Evolutionary conservation across 2,329 filamentous ascomycete genomes (phyloP).

Genomic region (Aurifilum marmelostoma): DNA sequence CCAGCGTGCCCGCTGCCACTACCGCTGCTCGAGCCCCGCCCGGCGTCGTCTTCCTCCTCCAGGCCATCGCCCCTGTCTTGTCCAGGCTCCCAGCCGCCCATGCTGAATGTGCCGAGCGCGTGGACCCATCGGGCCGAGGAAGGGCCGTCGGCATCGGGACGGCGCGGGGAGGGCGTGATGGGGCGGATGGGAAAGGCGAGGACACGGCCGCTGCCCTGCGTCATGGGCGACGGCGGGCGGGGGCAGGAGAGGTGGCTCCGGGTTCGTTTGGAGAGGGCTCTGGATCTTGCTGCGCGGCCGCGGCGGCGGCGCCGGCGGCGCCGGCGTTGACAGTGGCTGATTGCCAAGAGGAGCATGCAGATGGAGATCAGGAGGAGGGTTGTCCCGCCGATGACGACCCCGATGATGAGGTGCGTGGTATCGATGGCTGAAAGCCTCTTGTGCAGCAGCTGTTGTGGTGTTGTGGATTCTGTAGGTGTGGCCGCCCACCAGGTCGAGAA

Average conservation of each 20-base stretch:
- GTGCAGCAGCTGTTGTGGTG: background rate
- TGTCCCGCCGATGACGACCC: slow-evolving; percentile 18
- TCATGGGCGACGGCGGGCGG: background rate
- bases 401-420: slow-evolving; percentile 19
- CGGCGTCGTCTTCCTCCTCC: background rate
- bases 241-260: background rate
- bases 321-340: slow-evolving; percentile 13
- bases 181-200: background rate
- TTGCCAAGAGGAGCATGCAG: background rate
- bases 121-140: background rate
- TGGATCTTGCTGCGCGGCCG: too few relatives aligned
- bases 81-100: slow-evolving; percentile 18
- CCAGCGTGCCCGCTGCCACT: background rate
- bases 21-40: background rate
- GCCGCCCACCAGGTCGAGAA: background rate
- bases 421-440: background rate
- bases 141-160: slow-evolving; percentile 1
- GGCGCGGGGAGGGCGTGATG: slow-evolving; percentile 6
- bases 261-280: background rate
- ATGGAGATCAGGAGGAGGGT: slow-evolving; percentile 14
- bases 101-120: background rate
- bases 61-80: slow-evolving; percentile 12
- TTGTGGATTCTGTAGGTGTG: background rate
- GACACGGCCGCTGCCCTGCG: background rate
- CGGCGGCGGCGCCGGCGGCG: too few relatives aligned